Evolutionary conservation across 345 rosid genomes (phyloP).

Genomic region (Chamaenerion angustifolium): DNA sequence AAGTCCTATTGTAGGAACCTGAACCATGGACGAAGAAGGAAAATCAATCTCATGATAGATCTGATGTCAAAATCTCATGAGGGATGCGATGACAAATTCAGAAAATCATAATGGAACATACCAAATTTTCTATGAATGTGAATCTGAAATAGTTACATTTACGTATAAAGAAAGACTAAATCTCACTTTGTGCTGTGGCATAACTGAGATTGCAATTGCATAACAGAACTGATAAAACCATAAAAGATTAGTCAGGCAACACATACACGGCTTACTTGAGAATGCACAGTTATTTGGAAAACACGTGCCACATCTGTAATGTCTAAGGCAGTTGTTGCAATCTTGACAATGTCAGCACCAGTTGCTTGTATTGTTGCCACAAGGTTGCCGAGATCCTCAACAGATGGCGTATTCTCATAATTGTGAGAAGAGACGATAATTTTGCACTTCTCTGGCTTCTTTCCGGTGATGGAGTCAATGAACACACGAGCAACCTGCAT

Average conservation of each 20-base stretch:
- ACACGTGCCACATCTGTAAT: conserved; percentile 79
- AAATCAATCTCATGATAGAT: too few species aligned
- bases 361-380: conserved; percentile 55
- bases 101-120: too few species aligned
- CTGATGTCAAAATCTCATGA: too few species aligned
- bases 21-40: conserved; percentile 8
- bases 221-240: background rate
- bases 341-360: conserved; percentile 89
- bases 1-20: conserved; percentile 81
- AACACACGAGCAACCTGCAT: conserved; percentile 67
- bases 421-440: conserved; percentile 85
- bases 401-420: conserved; percentile 67
- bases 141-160: too few species aligned
- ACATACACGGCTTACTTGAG: conserved; percentile 52
- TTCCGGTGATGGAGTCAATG: conserved; percentile 36
- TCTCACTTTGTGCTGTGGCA: too few species aligned
- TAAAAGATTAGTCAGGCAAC: conserved; percentile 5
- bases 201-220: background rate
- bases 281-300: conserved; percentile 69
- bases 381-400: conserved; percentile 67
- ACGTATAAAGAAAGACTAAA: too few species aligned
- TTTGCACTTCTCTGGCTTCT: conserved; percentile 56
- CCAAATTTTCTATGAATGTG: too few species aligned
- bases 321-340: conserved; percentile 78
- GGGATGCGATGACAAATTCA: too few species aligned